These are phyloP conservation scores for Fusarium penzigii DNA, from an alignment of 2,329 filamentous ascomycete genomes.

Conservation along the genomic window DNA sequence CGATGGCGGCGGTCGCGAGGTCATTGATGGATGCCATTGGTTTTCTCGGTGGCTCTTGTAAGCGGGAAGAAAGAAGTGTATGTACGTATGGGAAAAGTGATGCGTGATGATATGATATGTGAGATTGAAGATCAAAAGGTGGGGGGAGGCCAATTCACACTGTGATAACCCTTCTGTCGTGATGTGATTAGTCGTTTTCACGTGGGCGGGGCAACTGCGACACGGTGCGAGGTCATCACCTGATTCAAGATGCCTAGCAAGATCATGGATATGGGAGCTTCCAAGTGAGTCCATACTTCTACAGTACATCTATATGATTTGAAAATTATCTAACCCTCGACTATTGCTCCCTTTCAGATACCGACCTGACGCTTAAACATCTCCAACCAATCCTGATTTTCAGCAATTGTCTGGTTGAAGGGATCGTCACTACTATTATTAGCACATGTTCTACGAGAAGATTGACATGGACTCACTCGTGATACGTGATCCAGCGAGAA, in stretches of 20 bases:
- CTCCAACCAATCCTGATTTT: slow-evolving; percentile 27
- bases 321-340: background rate
- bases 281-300: background rate
- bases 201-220: slow-evolving; percentile 5
- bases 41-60: background rate
- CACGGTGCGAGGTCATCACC: slow-evolving; percentile 9
- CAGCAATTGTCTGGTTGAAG: slow-evolving; percentile 28
- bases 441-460: background rate
- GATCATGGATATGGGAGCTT: too few species aligned
- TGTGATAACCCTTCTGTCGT: slow-evolving; percentile 1
- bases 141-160: slow-evolving; percentile 14
- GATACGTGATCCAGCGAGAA: slow-evolving; percentile 28
- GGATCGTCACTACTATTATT: slow-evolving; percentile 24
- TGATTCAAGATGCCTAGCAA: background rate
- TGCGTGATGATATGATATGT: background rate
- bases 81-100: slow-evolving; percentile 1
- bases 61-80: slow-evolving; percentile 5
- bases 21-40: slow-evolving; percentile 52
- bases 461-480: slow-evolving; percentile 19
- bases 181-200: slow-evolving; percentile 11
- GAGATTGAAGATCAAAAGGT: background rate
- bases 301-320: background rate
- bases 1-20: slow-evolving; percentile 49
- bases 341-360: slow-evolving; percentile 3
- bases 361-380: slow-evolving; percentile 26